A percentile compares a stretch with the other conserved stretches of the same genome.
Evolutionary conservation across 2,329 filamentous ascomycete genomes (phyloP).

Genomic region (Lasiodiplodia gonubiensis): DNA sequence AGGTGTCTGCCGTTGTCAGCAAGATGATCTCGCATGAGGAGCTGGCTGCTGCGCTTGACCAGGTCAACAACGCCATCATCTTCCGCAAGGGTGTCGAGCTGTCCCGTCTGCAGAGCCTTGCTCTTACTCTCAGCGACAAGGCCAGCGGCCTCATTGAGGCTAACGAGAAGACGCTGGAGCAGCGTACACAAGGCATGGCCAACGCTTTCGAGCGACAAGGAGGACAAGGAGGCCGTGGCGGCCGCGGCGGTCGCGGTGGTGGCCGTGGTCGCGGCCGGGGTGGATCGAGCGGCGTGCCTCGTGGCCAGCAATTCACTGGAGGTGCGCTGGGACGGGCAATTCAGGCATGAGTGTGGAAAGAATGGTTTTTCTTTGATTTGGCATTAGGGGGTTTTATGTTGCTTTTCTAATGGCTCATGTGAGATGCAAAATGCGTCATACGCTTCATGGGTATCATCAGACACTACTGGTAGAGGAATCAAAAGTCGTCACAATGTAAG

Average conservation of each 20-base stretch:
- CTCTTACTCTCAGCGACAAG: constrained; percentile 93
- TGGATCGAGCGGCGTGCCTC: constrained; percentile 67
- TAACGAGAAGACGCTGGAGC: constrained; percentile 96
- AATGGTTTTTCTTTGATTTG: constrained; percentile 21
- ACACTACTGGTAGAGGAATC: constrained; percentile 21
- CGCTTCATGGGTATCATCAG: constrained; percentile 28
- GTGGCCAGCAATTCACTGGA: constrained; percentile 80
- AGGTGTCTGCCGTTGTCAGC: constrained; percentile 93
- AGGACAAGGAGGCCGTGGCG: constrained; percentile 73
- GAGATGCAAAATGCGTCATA: constrained; percentile 28
- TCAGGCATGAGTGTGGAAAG: constrained; percentile 46
- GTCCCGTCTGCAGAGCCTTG: constrained; percentile 91
- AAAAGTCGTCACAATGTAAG: constrained; percentile 19
- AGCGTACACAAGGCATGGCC: constrained; percentile 92
- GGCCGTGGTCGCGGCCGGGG: constrained; percentile 67
- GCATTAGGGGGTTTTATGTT: constrained; percentile 25
- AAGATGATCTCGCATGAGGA: constrained; percentile 99
- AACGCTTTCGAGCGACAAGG: constrained; percentile 96
- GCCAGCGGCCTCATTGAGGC: constrained; percentile 93
- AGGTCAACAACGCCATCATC: constrained; percentile 95
- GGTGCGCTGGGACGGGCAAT: constrained; percentile 72
- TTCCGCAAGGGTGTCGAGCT: constrained; percentile 99
- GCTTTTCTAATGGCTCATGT: constrained; percentile 29
- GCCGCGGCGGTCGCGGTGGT: constrained; percentile 61
- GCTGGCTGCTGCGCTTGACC: constrained; percentile 92